Base-by-base conservation (phyloP, 805 yeast species). In the Saturnispora besseyi region DNA sequence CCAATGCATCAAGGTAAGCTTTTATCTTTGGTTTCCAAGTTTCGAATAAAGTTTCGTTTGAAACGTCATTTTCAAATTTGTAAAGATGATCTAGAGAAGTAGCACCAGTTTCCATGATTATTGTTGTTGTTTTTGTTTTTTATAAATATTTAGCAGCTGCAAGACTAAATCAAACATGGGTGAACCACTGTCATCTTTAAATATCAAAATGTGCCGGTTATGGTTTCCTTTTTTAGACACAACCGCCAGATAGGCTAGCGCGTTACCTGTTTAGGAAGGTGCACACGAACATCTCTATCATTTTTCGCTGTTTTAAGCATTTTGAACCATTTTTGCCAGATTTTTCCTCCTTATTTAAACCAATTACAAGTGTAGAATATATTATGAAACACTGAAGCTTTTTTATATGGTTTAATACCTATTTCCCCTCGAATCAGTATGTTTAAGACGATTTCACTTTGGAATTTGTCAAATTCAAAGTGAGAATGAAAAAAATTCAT, bases 11-110 rank as follows among this genome's bases (percentile, higher is more conserved):
- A 38, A 62, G 58, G 57, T 74, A 74, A 41, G 68, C 63, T 51
- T 71, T 68, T 49, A 78, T 66, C 55, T 72, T 74, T 10, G 81
- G 81, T 44, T 67, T 54, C 72, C 72, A 78, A 29, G 66, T 56
- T 43, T 64, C 67, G 57, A 64, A 78, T 45, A 70, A 68, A 52
- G 65, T 73, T 1, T 70, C 60, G 56, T 77, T 54, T 13, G 62
- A 57, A 26, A 55, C 61, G 45, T 65, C 69, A 52, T 66, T 63
- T 1, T 59, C 57, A 57, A 64, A 61, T 48, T 62, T 63, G 54
- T 61, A 63, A 7, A 57, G 49, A 7, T 61, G 53, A 53, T 62
- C 63, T 9, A 64, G 51, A 30, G 60, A 53, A 21, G 51, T 33
- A 13, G 66, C 65, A 34, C 63, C 63, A 7, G 54, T 55, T 15